Evolutionary conservation across 2,329 filamentous ascomycete species (phyloP), one percentile per base, ranked within the genome.

Genomic region (Colletotrichum sp.): DNA sequence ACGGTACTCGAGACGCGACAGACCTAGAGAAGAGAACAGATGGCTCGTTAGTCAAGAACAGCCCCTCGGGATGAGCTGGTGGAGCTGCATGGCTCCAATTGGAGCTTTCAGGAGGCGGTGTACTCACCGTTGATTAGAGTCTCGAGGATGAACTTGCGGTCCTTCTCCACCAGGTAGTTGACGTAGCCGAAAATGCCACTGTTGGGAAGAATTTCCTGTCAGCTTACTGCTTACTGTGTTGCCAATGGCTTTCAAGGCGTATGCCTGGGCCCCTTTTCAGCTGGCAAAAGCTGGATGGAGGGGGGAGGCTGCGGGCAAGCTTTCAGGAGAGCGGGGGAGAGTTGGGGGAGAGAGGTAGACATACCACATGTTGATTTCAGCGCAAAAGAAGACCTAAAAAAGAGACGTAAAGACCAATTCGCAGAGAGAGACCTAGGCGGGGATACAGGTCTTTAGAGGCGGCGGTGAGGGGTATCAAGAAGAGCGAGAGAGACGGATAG

Each of bases 101-200:
- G 74, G 64, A 74, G 65, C 44, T 55, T 44, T 52, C 60, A 68
- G 64, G 72, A 75, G 80, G 77, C 72, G 78, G 78, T 79, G 77
- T 77, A 88, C 93, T 87, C 88, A 96, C 96, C 96, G 90, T 99
- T 98, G 86, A 98, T 94, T 81, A 99, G 91, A 78, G 96, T 99
- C 86, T 98, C 93, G 84, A 99, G 91, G 86, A 99, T 98, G 89
- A 94, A 98, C 88, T 95, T 96, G 86, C 97, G 93, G 90, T 99
- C 96, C 92, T 98, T 98, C 92, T 99, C 97, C 86, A 99, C 96
- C 86, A 99, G 90, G 89, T 99, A 99, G 90, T 99, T 99, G 90
- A 99, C 95, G 91, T 99, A 99, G 83, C 96, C 96, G 89, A 99
- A 98, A 88, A 97, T 98, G 87, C 95, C 95, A 93, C 95, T 96